These are phyloP conservation scores for Lachancea lanzarotensis DNA, from an alignment of 805 yeast genomes.

Conservation along the genomic window DNA sequence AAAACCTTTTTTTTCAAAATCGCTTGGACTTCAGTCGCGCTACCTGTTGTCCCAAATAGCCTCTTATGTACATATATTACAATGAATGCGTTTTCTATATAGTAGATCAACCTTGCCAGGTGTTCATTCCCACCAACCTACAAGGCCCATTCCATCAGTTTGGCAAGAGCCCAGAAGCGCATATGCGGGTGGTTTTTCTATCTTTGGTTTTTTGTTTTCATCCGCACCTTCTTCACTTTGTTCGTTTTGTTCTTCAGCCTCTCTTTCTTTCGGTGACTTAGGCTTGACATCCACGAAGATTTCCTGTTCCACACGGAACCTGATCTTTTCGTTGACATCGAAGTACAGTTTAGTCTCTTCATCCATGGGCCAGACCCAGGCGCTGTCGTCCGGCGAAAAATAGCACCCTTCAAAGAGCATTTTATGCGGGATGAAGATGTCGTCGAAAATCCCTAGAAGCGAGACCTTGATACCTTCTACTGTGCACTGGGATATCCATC, in stretches of 20 bases:
- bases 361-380: slow-evolving; percentile 87
- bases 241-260: slow-evolving; percentile 31
- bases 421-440: slow-evolving; percentile 79
- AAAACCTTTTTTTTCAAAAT: not conserved
- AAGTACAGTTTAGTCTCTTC: slow-evolving; percentile 71
- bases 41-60: not conserved
- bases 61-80: slow-evolving; percentile 3
- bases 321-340: slow-evolving; percentile 84
- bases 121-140: slow-evolving; percentile 86
- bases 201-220: slow-evolving; percentile 22
- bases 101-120: not conserved
- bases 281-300: slow-evolving; percentile 81
- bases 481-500: slow-evolving; percentile 87
- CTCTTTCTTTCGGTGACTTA: slow-evolving; percentile 52
- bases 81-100: slow-evolving; percentile 6
- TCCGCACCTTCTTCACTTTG: slow-evolving; percentile 20
- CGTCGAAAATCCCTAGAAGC: slow-evolving; percentile 78
- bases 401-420: slow-evolving; percentile 73
- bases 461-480: slow-evolving; percentile 73
- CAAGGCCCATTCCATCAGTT: slow-evolving; percentile 93
- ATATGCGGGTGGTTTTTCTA: slow-evolving; percentile 63
- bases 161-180: slow-evolving; percentile 86
- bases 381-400: slow-evolving; percentile 68
- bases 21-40: not conserved
- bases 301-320: slow-evolving; percentile 88